phyloP scores from a whole-genome alignment of 768 basidiomycete species.

The Leccinum fibrillosum region DNA sequence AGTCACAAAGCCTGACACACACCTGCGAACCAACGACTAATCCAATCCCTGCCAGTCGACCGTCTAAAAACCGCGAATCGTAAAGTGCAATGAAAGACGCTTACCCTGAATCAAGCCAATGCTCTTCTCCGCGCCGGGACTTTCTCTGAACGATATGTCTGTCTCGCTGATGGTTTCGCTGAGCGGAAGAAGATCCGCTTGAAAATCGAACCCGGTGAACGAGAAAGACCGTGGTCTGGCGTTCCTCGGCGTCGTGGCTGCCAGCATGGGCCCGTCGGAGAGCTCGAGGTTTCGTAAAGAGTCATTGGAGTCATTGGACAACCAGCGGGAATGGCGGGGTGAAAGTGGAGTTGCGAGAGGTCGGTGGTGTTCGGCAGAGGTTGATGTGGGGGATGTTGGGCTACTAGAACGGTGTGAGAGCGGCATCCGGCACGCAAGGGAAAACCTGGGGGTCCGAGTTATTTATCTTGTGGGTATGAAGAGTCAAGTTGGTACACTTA shows the following conservation, averaged over 20 bases:
- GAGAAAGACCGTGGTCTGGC: conserved; percentile 59
- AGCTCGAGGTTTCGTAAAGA: conserved; percentile 80
- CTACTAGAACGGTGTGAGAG: conserved; percentile 19
- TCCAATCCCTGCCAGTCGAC: conserved; percentile 60
- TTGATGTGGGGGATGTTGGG: conserved; percentile 9
- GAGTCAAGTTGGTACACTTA: not conserved
- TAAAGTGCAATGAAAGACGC: conserved; percentile 16
- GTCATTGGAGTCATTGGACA: conserved; percentile 55
- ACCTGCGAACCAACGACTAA: conserved; percentile 82
- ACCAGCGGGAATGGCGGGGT: conserved; percentile 1
- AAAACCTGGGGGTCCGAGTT: not conserved
- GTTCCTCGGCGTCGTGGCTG: conserved; percentile 10
- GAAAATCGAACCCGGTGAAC: conserved; percentile 74
- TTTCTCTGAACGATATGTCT: conserved; percentile 44
- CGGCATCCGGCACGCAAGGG: conserved; percentile 17
- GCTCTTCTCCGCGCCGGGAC: conserved; percentile 66
- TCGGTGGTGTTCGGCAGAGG: conserved; percentile 7
- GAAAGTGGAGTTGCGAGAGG: conserved; percentile 3
- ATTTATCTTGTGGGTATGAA: not conserved
- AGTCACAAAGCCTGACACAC: not conserved
- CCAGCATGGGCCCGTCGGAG: conserved; percentile 53
- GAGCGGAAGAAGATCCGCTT: conserved; percentile 72
- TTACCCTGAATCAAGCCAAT: conserved; percentile 75
- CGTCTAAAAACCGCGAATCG: conserved; percentile 4
- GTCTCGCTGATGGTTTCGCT: conserved; percentile 75